Conservation (phyloP, 495 filamentous ascomycete species). For the Durotheca rogersii region DNA sequence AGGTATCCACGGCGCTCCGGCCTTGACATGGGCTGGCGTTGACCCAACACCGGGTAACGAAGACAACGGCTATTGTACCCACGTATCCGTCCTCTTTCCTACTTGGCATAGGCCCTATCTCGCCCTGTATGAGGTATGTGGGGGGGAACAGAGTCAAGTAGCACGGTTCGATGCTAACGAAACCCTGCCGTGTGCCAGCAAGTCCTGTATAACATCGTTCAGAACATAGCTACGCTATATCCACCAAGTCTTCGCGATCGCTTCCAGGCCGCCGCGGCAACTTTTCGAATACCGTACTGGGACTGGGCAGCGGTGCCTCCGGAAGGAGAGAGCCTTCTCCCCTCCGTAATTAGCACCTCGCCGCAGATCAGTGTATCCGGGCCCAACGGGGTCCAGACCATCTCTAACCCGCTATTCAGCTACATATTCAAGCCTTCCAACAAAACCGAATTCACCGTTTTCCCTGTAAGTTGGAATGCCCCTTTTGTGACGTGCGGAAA, state of each 20-base stretch:
- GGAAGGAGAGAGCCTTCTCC: conserved; percentile 48
- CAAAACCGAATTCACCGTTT: conserved; percentile 40
- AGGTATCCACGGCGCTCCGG: conserved; percentile 68
- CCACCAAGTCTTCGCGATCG: conserved; percentile 45
- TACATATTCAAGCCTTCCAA: conserved; percentile 62
- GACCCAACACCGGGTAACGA: conserved; percentile 45
- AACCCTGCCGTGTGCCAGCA: conserved; percentile 45
- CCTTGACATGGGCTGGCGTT: conserved; percentile 58
- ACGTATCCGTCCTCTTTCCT: conserved; percentile 64
- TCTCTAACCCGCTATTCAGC: conserved; percentile 62
- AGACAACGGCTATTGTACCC: conserved; percentile 62
- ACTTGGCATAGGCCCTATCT: conserved; percentile 75
- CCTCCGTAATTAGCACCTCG: conserved; percentile 47
- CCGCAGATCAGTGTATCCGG: conserved; percentile 50
- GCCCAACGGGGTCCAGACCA: conserved; percentile 54
- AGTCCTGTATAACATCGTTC: conserved; percentile 54
- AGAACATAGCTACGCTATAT: conserved; percentile 55
- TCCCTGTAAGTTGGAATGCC: conserved; percentile 43
- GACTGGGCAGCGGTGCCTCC: conserved; percentile 63
- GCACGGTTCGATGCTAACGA: conserved; percentile 4
- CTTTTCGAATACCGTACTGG: conserved; percentile 68
- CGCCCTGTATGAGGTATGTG: conserved; percentile 61
- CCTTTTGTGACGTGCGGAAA: neutral
- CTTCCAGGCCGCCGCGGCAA: conserved; percentile 51
- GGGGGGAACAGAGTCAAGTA: too few species aligned